phyloP scores from a whole-genome alignment of 2,329 filamentous ascomycete species.

The Pestalotiopsis sp. region DNA sequence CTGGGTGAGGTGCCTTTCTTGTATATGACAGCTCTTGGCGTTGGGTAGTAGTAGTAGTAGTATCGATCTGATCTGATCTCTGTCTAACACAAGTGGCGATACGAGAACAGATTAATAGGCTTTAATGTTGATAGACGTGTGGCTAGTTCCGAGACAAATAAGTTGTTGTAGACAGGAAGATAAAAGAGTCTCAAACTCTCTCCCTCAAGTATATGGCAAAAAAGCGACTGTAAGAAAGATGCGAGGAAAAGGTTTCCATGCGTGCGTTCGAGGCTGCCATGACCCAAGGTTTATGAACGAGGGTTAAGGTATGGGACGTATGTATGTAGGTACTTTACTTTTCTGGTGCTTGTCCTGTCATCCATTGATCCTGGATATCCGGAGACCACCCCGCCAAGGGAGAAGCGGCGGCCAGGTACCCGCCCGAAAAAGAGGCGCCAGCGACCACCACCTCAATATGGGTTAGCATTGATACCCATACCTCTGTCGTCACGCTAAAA shows the following conservation, averaged over 20 bases:
- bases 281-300: neutral
- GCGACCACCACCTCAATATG: neutral
- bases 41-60: no score
- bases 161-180: neutral
- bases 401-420: neutral
- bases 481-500: neutral
- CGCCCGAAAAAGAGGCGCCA: conserved; percentile 2
- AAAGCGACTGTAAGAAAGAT: neutral
- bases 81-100: neutral
- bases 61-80: neutral
- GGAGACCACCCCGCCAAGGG: neutral
- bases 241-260: neutral
- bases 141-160: neutral
- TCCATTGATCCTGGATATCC: neutral
- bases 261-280: neutral
- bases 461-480: neutral
- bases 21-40: neutral
- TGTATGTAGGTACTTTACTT: neutral
- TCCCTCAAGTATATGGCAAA: neutral
- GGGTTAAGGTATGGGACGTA: neutral
- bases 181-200: neutral
- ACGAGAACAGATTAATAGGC: neutral
- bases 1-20: neutral
- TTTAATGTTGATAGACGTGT: neutral
- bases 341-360: neutral